phyloP scores from a whole-genome alignment of 192 early-diverging fungal species.

The Podila horticola region DNA sequence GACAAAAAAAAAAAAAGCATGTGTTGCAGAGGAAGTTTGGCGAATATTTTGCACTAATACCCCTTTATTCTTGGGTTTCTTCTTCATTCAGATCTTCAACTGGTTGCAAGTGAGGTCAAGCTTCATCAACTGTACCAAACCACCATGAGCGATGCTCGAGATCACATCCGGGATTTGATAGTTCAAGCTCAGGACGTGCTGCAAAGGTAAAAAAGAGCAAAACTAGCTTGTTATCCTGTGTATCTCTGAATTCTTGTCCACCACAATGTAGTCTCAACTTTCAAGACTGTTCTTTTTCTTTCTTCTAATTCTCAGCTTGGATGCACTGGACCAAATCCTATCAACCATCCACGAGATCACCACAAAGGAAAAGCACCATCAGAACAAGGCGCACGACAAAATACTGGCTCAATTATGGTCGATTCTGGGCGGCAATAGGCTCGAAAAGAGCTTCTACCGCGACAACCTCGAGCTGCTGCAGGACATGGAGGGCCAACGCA shows the following conservation, averaged over 20 bases:
- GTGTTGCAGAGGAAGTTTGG: too few species aligned
- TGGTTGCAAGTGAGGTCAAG: slow-evolving; percentile 9
- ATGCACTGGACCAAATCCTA: slow-evolving; percentile 52
- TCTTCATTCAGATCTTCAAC: slow-evolving; percentile 1
- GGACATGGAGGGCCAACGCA: slow-evolving; percentile 53
- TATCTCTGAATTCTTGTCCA: background rate
- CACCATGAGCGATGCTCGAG: slow-evolving; percentile 31
- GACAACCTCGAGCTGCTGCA: slow-evolving; percentile 55
- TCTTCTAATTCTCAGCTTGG: slow-evolving; percentile 23
- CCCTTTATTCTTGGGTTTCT: background rate
- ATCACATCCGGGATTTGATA: slow-evolving; percentile 43
- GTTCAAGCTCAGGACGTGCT: slow-evolving; percentile 36
- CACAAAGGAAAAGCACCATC: slow-evolving; percentile 52
- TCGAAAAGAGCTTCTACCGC: slow-evolving; percentile 33
- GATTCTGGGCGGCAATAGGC: slow-evolving; percentile 35
- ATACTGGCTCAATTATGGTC: slow-evolving; percentile 48
- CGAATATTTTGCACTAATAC: background rate
- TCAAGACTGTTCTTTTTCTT: background rate
- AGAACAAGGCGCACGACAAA: slow-evolving; percentile 34
- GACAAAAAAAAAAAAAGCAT: too few species aligned
- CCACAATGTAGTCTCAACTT: background rate
- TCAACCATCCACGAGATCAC: slow-evolving; percentile 55
- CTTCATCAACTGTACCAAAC: slow-evolving; percentile 20
- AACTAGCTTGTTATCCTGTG: background rate
- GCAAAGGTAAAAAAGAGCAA: slow-evolving; percentile 12